Evolutionary conservation across 257 asterid species (phyloP), one percentile per base, ranked within the genome.

Genomic region (Fraxinus pennsylvanica): DNA sequence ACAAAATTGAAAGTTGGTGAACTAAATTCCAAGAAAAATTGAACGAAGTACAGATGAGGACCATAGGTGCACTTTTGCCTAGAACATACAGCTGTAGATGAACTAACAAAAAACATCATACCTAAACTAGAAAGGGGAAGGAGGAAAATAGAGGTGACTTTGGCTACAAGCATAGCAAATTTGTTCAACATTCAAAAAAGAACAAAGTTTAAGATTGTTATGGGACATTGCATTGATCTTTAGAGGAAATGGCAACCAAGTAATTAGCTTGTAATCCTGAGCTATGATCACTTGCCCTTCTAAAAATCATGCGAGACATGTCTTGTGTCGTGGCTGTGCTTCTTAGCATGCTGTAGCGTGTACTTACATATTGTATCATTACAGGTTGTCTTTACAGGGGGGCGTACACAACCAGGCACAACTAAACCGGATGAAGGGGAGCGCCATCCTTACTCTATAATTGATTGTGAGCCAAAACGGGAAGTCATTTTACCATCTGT

Each of bases 371-470:
- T 82, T 79, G 78, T 59, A 7, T 83, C 32, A 73, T 78, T 82
- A 4, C 84, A 95, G 99, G 98, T 95, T 65, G 91, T 88, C 82
- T 95, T 95, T 86, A 90, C 91, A 67, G 99, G 99, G 54, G 89
- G 90, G 12, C 99, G 98, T 66, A 93, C 98, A 15, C 99, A 95
- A 85, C 98, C 99, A 81, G 98, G 98, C 74, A 95, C 99, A 59
- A 81, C 90, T 74, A 95, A 95, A 85, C 96, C 90, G 81, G 99
- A 95, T 90, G 99, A 95, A 85, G 99, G 99, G 82, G 98, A 95
- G 81, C 88, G 87, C 78, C 99, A 95, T 82, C 96, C 98, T 63
- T 95, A 89, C 88, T 87, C 98, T 77, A 87, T 95, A 83, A 79
- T 95, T 77, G 99, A 89, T 78, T 83, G 86, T 74, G 96, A 90